A percentile compares a stretch with the other conserved stretches of the same genome.
phyloP scores from a whole-genome alignment of 257 asterid genomes.

The Ballota nigra region DNA sequence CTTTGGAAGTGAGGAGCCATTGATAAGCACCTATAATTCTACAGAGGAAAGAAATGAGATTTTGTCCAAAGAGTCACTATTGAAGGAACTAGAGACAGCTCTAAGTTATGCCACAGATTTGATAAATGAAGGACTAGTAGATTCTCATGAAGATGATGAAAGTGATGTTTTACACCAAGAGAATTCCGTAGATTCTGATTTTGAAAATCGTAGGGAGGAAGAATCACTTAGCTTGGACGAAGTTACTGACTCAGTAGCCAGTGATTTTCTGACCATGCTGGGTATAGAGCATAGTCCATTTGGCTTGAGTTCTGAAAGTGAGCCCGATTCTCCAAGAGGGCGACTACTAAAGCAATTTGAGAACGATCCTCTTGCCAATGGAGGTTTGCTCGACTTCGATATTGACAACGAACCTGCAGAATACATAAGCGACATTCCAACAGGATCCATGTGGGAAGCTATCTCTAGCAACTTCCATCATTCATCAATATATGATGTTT shows the following conservation, averaged over 20 bases:
- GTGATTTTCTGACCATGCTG: constrained; percentile 77
- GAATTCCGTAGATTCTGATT: constrained; percentile 34
- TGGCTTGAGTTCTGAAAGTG: constrained; percentile 82
- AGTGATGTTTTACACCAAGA: constrained; percentile 36
- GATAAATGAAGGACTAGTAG: constrained; percentile 46
- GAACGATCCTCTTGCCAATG: constrained; percentile 69
- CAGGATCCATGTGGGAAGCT: constrained; percentile 46
- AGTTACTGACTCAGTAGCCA: constrained; percentile 57
- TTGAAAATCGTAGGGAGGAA: constrained; percentile 35
- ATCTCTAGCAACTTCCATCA: constrained; percentile 35
- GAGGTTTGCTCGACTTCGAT: constrained; percentile 62
- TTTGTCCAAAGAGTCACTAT: constrained; percentile 50
- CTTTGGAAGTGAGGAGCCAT: constrained; percentile 15
- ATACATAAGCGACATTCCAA: constrained; percentile 27
- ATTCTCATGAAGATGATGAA: constrained; percentile 52
- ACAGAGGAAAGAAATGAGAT: constrained; percentile 31
- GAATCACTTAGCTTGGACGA: constrained; percentile 60
- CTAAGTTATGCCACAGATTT: constrained; percentile 49
- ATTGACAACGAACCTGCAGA: constrained; percentile 42
- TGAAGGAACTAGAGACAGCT: constrained; percentile 78
- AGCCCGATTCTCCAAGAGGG: constrained; percentile 94
- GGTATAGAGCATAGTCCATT: constrained; percentile 74
- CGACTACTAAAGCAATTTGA: constrained; percentile 81
- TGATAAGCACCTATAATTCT: not conserved
- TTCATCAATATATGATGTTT: constrained; percentile 33